Evolutionary conservation across 768 basidiomycete species (phyloP).

Genomic region (Lanmaoa rubissima): DNA sequence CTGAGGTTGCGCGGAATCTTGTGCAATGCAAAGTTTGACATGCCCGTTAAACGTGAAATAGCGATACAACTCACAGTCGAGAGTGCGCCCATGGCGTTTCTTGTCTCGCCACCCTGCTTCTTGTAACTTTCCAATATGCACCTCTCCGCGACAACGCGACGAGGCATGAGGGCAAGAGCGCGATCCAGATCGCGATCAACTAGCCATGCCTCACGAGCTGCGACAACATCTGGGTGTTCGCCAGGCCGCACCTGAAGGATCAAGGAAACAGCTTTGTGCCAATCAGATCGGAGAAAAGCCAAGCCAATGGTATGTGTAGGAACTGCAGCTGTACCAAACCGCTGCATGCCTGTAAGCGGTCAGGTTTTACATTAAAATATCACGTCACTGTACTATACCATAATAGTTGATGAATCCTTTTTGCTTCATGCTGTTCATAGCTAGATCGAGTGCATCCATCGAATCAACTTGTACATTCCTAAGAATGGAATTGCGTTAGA

Average conservation of each 20-base stretch:
- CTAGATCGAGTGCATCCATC: slow-evolving; percentile 65
- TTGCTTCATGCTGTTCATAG: slow-evolving; percentile 72
- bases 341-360: slow-evolving; percentile 80
- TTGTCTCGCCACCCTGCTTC: slow-evolving; percentile 72
- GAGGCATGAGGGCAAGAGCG: slow-evolving; percentile 83
- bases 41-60: not conserved
- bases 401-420: slow-evolving; percentile 98
- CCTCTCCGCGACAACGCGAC: slow-evolving; percentile 90
- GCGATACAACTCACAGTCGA: slow-evolving; percentile 57
- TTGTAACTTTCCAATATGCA: slow-evolving; percentile 89
- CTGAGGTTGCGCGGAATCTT: slow-evolving; percentile 95
- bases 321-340: slow-evolving; percentile 95
- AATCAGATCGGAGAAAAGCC: slow-evolving; percentile 84
- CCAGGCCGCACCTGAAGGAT: slow-evolving; percentile 83
- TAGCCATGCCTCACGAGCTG: slow-evolving; percentile 86
- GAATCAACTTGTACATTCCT: slow-evolving; percentile 87
- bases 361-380: not conserved
- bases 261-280: slow-evolving; percentile 82
- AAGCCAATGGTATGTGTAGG: slow-evolving; percentile 95
- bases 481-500: slow-evolving; percentile 5
- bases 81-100: slow-evolving; percentile 85
- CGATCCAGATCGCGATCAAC: slow-evolving; percentile 75
- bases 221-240: slow-evolving; percentile 88
- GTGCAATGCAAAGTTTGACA: slow-evolving; percentile 2
- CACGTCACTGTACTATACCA: slow-evolving; percentile 44